These are phyloP conservation scores for Monosporascus sp. DNA, from an alignment of 2,329 filamentous ascomycete species.

Conservation along the genomic window DNA sequence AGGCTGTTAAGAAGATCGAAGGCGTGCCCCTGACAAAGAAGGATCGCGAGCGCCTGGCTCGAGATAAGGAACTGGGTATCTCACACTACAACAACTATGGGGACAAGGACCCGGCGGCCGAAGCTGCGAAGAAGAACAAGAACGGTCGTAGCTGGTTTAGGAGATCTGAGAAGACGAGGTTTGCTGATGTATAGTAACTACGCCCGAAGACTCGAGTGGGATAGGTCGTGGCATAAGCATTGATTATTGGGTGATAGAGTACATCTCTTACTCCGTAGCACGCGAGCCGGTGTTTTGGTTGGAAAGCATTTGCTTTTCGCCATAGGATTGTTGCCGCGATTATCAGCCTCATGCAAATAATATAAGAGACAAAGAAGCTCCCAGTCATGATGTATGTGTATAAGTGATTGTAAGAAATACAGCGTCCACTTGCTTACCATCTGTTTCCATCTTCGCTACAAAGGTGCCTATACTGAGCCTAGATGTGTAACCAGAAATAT, in stretches of 20 bases:
- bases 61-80: constrained; percentile 50
- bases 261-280: not conserved
- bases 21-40: constrained; percentile 59
- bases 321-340: too few species aligned
- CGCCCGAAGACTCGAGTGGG: too few species aligned
- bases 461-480: too few species aligned
- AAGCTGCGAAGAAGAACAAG: constrained; percentile 28
- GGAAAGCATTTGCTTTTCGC: not conserved
- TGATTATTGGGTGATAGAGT: not conserved
- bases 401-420: too few species aligned
- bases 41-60: constrained; percentile 45
- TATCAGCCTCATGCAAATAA: too few species aligned
- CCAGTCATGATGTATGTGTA: too few species aligned
- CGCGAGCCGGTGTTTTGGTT: not conserved
- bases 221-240: too few species aligned
- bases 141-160: constrained; percentile 12
- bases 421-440: too few species aligned
- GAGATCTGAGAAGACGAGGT: constrained; percentile 11
- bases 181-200: not conserved
- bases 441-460: too few species aligned
- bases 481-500: too few species aligned
- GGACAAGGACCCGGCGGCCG: constrained; percentile 43
- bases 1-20: constrained; percentile 65
- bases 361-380: too few species aligned
- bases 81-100: constrained; percentile 54